phyloP scores from a whole-genome alignment of 495 filamentous ascomycete species.

The Aspergillus sclerotioniger region DNA sequence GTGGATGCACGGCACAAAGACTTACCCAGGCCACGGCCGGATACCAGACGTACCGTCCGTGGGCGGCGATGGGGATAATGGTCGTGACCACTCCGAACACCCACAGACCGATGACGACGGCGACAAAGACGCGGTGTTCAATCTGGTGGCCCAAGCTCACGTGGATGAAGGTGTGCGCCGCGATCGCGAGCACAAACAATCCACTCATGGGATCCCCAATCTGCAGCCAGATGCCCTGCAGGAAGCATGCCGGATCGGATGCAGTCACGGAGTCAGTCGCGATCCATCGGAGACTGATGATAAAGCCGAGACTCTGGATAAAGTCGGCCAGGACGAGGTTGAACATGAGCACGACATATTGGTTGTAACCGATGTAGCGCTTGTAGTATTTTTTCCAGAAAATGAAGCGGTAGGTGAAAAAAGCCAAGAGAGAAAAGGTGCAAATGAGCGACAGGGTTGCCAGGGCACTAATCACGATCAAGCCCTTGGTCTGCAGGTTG shows the following conservation, averaged over 20 bases:
- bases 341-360: slow-evolving; percentile 67
- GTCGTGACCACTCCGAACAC: slow-evolving; percentile 53
- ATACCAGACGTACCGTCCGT: slow-evolving; percentile 55
- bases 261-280: slow-evolving; percentile 47
- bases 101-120: slow-evolving; percentile 49
- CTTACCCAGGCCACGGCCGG: slow-evolving; percentile 59
- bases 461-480: slow-evolving; percentile 49
- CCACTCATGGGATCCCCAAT: slow-evolving; percentile 63
- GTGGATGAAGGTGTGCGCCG: slow-evolving; percentile 58
- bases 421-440: slow-evolving; percentile 44
- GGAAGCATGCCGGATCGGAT: slow-evolving; percentile 53
- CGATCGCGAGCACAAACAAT: slow-evolving; percentile 62
- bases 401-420: slow-evolving; percentile 51
- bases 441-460: slow-evolving; percentile 55
- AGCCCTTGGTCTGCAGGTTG: slow-evolving; percentile 23
- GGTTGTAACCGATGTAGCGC: slow-evolving; percentile 49
- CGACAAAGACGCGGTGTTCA: slow-evolving; percentile 47
- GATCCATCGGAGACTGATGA: slow-evolving; percentile 59
- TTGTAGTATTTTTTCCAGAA: slow-evolving; percentile 45
- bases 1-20: slow-evolving; percentile 1
- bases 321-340: slow-evolving; percentile 69
- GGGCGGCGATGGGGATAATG: slow-evolving; percentile 46
- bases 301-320: slow-evolving; percentile 60
- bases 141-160: slow-evolving; percentile 54
- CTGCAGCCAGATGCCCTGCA: slow-evolving; percentile 64